These are phyloP conservation scores for Lasiosphaeria miniovina DNA, from an alignment of 495 filamentous ascomycete species.

Conservation along the genomic window DNA sequence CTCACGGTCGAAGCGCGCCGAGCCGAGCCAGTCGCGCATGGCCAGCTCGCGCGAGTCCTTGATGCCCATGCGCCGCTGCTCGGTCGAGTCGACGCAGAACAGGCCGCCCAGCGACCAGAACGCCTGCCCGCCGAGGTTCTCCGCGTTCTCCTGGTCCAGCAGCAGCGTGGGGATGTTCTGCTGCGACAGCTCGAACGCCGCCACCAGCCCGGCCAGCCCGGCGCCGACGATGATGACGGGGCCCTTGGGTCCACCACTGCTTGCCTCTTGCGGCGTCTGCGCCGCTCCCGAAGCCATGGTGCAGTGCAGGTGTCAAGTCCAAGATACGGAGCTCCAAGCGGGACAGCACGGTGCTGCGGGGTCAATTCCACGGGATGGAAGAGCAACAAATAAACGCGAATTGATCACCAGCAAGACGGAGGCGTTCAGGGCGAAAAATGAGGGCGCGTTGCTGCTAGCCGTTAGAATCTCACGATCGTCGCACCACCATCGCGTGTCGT, in stretches of 20 bases:
- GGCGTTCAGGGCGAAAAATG: no score
- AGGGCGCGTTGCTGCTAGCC: no score
- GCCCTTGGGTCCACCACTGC: background rate
- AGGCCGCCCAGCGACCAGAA: constrained; percentile 55
- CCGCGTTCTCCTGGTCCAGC: constrained; percentile 48
- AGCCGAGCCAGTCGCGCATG: constrained; percentile 49
- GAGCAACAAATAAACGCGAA: no score
- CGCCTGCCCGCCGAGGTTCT: constrained; percentile 49
- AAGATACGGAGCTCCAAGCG: background rate
- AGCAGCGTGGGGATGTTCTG: constrained; percentile 38
- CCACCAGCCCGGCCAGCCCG: constrained; percentile 51
- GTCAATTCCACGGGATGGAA: no score
- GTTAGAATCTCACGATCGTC: no score
- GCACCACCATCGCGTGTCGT: no score
- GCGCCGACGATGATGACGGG: constrained; percentile 50
- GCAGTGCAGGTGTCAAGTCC: background rate
- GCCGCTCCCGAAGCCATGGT: background rate
- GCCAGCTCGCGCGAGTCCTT: constrained; percentile 46
- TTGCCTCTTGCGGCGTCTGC: background rate
- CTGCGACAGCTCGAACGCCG: constrained; percentile 48
- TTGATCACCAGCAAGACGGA: no score
- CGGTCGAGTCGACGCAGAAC: constrained; percentile 48
- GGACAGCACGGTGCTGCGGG: background rate
- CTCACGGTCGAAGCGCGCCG: constrained; percentile 48
- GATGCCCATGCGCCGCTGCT: constrained; percentile 50